Base-by-base conservation (phyloP, 179 eudicot genomes). In the Heliamphora pulchella region DNA sequence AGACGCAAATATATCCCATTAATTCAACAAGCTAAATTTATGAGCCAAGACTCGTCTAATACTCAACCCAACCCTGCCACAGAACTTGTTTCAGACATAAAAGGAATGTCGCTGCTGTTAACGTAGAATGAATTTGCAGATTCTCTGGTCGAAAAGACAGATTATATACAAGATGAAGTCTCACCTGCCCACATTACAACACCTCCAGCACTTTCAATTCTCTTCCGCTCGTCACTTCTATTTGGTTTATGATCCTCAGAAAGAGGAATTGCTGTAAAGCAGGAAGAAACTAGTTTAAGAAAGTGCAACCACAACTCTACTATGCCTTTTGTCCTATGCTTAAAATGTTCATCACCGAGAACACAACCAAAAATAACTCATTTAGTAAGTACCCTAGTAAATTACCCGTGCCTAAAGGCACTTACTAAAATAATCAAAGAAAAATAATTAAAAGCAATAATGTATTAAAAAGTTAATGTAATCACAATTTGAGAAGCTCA, bases 181-280 rank as follows among this genome's bases (percentile, higher is more conserved):
- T 89, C 74, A 96, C 99, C 99, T 83, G 99, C 98, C 99, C 99
- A 94, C 94, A 94, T 96, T n/a, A 96, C 97, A 75, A 92, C 89
- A n/a, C 99, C 98, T 82, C 99, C 99, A 71, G 99, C 99, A 86
- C 72, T 90, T 87, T 96, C 99, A 76, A 96, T 96, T 85, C 99
- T 92, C 83, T 89, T 91, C 48, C 99, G 87, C 83, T 96, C 99
- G 82, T 96, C 99, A 78, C 86, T 85, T 88, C 99, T 90, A 79
- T 96, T 96, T 61, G 99, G 99, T 84, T 96, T 96, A 83, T 96
- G 99, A 89, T 96, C 99, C 74, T 96, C 98, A 71, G 99, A 96
- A 46, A 94, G 94, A 54, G 99, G 87, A 81, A 96, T 92, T n/a
- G 99, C 99, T 96, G 99, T 71, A 59, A 80, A 82, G 62, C 68